Percentiles rank a stretch among this genome's conserved stretches.
Conservation (phyloP, 805 yeast genomes). For the Ogataea parapolymorpha region DNA sequence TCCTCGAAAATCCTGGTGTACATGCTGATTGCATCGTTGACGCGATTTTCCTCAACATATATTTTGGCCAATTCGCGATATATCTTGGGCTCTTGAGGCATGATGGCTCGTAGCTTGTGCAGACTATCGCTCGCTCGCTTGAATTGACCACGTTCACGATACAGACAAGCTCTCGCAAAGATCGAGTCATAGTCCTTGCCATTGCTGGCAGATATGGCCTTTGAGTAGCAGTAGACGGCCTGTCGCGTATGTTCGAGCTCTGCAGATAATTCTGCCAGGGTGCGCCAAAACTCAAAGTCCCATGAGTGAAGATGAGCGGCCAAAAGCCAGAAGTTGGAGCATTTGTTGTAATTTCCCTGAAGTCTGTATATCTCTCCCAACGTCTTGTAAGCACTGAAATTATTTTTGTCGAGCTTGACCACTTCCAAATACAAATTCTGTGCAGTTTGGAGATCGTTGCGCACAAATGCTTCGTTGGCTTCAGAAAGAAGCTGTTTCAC, state of each 20-base stretch:
- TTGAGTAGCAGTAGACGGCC: constrained; percentile 73
- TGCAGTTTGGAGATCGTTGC: constrained; percentile 57
- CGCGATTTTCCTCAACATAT: constrained; percentile 52
- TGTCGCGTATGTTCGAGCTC: constrained; percentile 68
- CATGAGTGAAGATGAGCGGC: constrained; percentile 76
- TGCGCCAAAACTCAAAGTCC: constrained; percentile 76
- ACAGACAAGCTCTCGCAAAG: constrained; percentile 62
- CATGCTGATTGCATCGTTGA: constrained; percentile 70
- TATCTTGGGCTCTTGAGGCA: constrained; percentile 59
- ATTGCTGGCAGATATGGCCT: constrained; percentile 48
- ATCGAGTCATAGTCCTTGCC: constrained; percentile 52
- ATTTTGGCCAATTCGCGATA: constrained; percentile 59
- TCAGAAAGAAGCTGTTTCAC: constrained; percentile 60
- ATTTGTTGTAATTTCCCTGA: constrained; percentile 63
- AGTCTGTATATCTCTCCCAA: constrained; percentile 77
- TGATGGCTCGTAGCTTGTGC: constrained; percentile 50
- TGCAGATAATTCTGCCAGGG: constrained; percentile 64
- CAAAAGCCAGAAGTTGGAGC: constrained; percentile 77
- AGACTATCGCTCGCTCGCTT: constrained; percentile 75
- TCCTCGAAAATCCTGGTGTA: constrained; percentile 62
- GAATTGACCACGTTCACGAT: constrained; percentile 60
- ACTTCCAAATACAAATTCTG: constrained; percentile 61
- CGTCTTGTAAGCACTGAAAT: constrained; percentile 82
- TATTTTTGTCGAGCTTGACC: constrained; percentile 70
- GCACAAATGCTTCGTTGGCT: constrained; percentile 80